These are phyloP conservation scores for Camelina laxa DNA, from an alignment of 345 rosid genomes.

Conservation along the genomic window DNA sequence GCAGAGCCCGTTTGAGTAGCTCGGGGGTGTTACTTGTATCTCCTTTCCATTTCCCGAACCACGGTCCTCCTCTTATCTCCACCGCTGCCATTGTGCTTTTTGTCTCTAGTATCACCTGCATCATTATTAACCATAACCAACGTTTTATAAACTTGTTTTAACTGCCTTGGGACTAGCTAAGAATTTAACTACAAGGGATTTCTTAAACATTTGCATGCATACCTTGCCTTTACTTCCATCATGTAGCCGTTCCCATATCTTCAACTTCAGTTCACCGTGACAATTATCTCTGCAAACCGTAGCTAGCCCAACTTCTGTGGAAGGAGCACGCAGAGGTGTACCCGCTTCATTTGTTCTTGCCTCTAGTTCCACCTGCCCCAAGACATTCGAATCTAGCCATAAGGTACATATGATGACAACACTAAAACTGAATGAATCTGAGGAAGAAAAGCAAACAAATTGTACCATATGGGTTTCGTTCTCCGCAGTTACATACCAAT, in stretches of 20 bases:
- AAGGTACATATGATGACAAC: background rate
- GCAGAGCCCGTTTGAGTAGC: constrained; percentile 56
- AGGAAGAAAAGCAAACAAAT: background rate
- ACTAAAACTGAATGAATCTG: constrained; percentile 21
- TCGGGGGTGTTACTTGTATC: constrained; percentile 61
- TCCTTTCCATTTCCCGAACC: constrained; percentile 93
- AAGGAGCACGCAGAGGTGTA: constrained; percentile 90
- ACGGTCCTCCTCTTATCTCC: constrained; percentile 97
- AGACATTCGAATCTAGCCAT: constrained; percentile 22
- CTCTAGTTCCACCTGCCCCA: constrained; percentile 73
- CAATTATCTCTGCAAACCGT: constrained; percentile 92
- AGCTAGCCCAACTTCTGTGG: constrained; percentile 76
- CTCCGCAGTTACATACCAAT: constrained; percentile 79
- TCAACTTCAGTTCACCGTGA: constrained; percentile 69
- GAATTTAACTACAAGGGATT: background rate
- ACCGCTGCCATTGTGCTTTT: constrained; percentile 87
- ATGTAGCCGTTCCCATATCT: constrained; percentile 74
- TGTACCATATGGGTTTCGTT: constrained; percentile 73
- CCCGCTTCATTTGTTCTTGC: constrained; percentile 76
- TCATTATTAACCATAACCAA: constrained; percentile 11
- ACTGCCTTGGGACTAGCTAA: constrained; percentile 3
- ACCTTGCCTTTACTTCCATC: constrained; percentile 94
- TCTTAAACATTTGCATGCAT: background rate
- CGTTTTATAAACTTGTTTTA: background rate
- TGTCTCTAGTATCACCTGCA: constrained; percentile 73